Percentiles rank a stretch among this genome's conserved stretches.
phyloP scores from a whole-genome alignment of 495 filamentous ascomycete genomes.

The Neurospora sp. region DNA sequence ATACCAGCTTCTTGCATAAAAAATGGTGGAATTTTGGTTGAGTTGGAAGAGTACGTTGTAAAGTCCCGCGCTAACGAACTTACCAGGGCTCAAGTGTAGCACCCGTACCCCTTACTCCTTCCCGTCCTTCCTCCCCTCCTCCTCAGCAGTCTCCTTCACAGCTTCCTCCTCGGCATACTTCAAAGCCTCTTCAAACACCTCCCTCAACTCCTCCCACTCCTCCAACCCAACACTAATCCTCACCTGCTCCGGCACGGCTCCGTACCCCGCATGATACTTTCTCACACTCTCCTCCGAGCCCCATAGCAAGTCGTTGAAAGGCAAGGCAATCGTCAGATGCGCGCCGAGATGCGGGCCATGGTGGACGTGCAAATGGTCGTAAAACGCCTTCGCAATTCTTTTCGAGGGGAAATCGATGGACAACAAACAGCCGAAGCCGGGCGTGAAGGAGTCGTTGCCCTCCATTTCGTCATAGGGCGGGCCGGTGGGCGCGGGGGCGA shows the following conservation, averaged over 20 bases:
- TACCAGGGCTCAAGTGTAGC: no score
- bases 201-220: conserved; percentile 22
- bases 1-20: no score
- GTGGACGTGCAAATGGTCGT: conserved; percentile 30
- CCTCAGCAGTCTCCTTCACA: neutral
- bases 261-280: conserved; percentile 18
- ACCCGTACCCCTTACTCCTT: neutral
- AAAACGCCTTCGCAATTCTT: conserved; percentile 24
- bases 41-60: no score
- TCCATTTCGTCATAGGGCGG: neutral
- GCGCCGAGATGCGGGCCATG: conserved; percentile 39
- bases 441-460: conserved; percentile 15
- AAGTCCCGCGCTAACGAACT: no score
- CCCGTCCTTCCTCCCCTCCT: neutral
- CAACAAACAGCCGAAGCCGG: conserved; percentile 27
- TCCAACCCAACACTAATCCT: conserved; percentile 34
- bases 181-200: conserved; percentile 24
- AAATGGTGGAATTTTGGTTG: no score
- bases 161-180: conserved; percentile 1
- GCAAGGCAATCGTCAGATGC: conserved; percentile 31
- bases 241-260: conserved; percentile 21
- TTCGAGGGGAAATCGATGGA: conserved; percentile 30
- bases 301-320: conserved; percentile 31
- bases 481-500: neutral
- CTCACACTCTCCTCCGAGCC: conserved; percentile 7